A percentile compares a stretch with the other conserved stretches of the same genome.
phyloP scores from a whole-genome alignment of 495 filamentous ascomycete genomes.

The Lichenothelia convexa region DNA sequence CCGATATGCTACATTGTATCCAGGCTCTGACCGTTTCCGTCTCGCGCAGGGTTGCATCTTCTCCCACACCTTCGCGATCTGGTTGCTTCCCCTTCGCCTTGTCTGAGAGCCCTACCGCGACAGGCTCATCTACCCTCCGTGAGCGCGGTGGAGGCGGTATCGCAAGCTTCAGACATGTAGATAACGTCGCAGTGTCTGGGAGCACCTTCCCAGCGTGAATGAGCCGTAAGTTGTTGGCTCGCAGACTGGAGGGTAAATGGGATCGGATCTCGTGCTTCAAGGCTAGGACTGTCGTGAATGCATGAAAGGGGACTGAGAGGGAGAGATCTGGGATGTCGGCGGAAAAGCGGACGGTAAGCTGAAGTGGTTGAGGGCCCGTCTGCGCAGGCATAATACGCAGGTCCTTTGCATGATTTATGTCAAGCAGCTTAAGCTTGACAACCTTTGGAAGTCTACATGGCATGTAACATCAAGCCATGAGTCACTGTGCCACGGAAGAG shows the following conservation, averaged over 20 bases:
- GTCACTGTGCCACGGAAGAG: too few relatives aligned
- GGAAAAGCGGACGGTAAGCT: constrained; percentile 76
- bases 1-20: constrained; percentile 81
- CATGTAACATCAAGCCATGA: too few relatives aligned
- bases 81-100: constrained; percentile 23
- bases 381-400: too few relatives aligned
- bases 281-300: constrained; percentile 48
- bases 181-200: constrained; percentile 46
- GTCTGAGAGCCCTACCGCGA: constrained; percentile 13
- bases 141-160: constrained; percentile 30
- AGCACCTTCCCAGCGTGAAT: constrained; percentile 79
- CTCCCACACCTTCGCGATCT: constrained; percentile 35
- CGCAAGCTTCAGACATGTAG: constrained; percentile 39
- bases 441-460: too few relatives aligned
- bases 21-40: constrained; percentile 31
- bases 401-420: too few relatives aligned
- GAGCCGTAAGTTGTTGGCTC: constrained; percentile 54
- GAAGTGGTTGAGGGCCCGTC: constrained; percentile 28
- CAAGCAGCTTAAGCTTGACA: too few relatives aligned
- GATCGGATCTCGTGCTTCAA: constrained; percentile 69
- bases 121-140: not conserved
- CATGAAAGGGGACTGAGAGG: constrained; percentile 49
- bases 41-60: constrained; percentile 4
- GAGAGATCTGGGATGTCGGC: constrained; percentile 66
- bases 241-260: constrained; percentile 42